Conservation (phyloP, 306 rosid species). For the Vicia faba region DNA sequence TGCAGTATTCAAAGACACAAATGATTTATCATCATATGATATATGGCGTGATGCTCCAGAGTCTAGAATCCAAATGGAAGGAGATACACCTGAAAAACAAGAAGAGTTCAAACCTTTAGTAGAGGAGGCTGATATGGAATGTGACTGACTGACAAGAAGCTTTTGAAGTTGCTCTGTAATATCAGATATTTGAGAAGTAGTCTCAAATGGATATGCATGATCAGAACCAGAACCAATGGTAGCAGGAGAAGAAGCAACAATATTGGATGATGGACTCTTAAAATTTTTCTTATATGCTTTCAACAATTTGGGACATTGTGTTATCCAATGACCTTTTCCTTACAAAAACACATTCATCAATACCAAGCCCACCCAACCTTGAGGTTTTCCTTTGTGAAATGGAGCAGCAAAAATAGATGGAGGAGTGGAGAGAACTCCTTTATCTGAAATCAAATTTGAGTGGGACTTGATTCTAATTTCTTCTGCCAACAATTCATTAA, state of each 20-base stretch:
- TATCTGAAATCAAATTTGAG: too few species aligned
- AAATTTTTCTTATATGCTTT: background rate
- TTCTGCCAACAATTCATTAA: too few species aligned
- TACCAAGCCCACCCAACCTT: too few species aligned
- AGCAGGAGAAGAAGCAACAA: background rate
- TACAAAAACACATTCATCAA: background rate
- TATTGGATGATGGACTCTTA: background rate
- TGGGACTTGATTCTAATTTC: too few species aligned
- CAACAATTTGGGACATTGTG: background rate
- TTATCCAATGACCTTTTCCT: background rate
- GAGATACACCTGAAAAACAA: background rate
- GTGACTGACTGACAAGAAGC: background rate
- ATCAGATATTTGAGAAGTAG: too few species aligned
- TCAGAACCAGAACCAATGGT: background rate
- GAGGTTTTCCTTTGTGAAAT: background rate
- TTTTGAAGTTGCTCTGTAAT: background rate
- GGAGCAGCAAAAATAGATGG: background rate
- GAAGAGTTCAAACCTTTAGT: background rate
- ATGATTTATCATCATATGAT: background rate
- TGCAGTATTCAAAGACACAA: too few species aligned
- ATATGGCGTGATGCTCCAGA: background rate
- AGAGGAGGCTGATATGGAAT: background rate
- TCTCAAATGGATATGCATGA: too few species aligned
- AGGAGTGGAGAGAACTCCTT: background rate
- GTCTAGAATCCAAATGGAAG: background rate